phyloP scores from a whole-genome alignment of 1,284 basidiomycete genomes.

The Anthracocystis walkeri region DNA sequence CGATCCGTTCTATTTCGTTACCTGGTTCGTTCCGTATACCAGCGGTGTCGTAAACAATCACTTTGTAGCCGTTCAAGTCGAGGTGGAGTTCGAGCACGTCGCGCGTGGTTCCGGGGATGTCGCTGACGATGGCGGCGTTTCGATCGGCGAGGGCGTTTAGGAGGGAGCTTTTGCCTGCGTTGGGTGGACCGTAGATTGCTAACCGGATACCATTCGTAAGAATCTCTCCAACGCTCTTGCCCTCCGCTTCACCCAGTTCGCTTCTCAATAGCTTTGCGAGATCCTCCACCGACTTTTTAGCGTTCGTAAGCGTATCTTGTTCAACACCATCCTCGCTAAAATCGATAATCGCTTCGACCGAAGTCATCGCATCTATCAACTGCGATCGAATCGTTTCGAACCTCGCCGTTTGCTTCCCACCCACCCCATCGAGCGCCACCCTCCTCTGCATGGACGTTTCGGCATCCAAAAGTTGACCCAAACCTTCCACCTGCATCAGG shows the following conservation, averaged over 20 bases:
- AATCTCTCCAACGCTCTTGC: slow-evolving; percentile 81
- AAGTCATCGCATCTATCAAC: slow-evolving; percentile 79
- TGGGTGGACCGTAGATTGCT: slow-evolving; percentile 88
- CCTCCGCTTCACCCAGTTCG: slow-evolving; percentile 19
- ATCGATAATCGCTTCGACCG: slow-evolving; percentile 87
- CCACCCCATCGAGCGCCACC: slow-evolving; percentile 78
- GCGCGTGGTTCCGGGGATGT: slow-evolving; percentile 85
- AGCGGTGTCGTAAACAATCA: slow-evolving; percentile 84
- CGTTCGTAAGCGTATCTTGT: slow-evolving; percentile 76
- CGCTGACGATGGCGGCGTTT: slow-evolving; percentile 87
- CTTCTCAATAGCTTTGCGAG: slow-evolving; percentile 14
- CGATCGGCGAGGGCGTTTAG: slow-evolving; percentile 84
- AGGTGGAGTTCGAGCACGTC: slow-evolving; percentile 85
- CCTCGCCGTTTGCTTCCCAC: slow-evolving; percentile 71
- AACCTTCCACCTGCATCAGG: slow-evolving; percentile 84
- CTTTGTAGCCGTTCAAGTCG: slow-evolving; percentile 82
- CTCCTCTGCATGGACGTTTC: slow-evolving; percentile 84
- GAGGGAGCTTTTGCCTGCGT: slow-evolving; percentile 87
- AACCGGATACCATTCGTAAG: slow-evolving; percentile 82
- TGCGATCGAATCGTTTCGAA: slow-evolving; percentile 77
- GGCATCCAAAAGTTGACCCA: slow-evolving; percentile 84
- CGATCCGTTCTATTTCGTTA: slow-evolving; percentile 82
- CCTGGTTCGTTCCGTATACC: slow-evolving; percentile 74
- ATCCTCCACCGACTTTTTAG: not conserved
- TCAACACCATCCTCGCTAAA: slow-evolving; percentile 91